Evolutionary conservation across 192 early-diverging fungal genomes (phyloP).

Genomic region (Cladochytrium replicatum): DNA sequence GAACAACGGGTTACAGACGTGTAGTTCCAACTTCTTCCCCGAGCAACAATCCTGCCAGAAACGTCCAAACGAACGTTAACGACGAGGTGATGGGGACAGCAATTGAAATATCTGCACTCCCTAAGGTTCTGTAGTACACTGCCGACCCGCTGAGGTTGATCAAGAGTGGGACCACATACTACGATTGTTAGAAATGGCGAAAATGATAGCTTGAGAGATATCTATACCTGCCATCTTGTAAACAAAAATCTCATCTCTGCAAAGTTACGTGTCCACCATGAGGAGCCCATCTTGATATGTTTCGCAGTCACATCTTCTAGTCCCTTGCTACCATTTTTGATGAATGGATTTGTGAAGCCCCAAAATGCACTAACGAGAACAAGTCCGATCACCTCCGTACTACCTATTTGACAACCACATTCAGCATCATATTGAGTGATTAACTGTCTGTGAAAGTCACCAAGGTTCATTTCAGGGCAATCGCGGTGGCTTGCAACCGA

Average conservation of each 20-base stretch:
- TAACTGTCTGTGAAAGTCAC: too few species aligned
- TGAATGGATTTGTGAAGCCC: constrained; percentile 96
- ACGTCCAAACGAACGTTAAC: constrained; percentile 78
- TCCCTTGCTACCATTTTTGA: constrained; percentile 75
- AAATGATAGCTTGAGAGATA: not conserved
- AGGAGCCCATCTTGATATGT: constrained; percentile 1
- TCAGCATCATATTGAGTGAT: too few species aligned
- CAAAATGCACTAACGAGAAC: constrained; percentile 76
- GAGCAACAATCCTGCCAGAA: constrained; percentile 63
- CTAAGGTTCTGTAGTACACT: constrained; percentile 88
- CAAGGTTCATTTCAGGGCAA: too few species aligned
- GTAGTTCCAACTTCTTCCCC: constrained; percentile 65
- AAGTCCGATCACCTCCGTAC: constrained; percentile 22
- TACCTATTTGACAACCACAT: too few species aligned
- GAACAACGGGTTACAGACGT: too few species aligned
- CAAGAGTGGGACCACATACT: constrained; percentile 75
- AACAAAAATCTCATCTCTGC: constrained; percentile 67
- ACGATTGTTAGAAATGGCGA: not conserved
- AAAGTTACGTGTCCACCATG: constrained; percentile 41
- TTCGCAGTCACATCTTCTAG: constrained; percentile 56
- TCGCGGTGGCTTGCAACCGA: too few species aligned
- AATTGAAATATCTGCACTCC: constrained; percentile 73
- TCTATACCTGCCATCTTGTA: constrained; percentile 69
- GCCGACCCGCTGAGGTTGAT: constrained; percentile 87
- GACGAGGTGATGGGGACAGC: constrained; percentile 90